Conservation (phyloP, 2,329 filamentous ascomycete genomes). For the Paecilomyces sp. region DNA sequence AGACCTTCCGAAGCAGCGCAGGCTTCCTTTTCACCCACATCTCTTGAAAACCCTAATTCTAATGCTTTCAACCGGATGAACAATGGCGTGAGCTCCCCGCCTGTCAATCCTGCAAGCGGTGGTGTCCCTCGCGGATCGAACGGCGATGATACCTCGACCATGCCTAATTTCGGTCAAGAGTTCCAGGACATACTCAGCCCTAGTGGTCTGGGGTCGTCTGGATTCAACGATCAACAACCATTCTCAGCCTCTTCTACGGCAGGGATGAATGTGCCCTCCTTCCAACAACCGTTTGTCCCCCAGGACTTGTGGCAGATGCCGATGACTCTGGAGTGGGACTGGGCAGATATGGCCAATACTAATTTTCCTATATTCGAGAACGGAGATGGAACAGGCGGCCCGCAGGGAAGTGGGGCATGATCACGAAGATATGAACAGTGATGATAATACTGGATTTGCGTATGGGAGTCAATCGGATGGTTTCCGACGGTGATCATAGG, state of each 20-base stretch:
- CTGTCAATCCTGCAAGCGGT: conserved; percentile 14
- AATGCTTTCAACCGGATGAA: conserved; percentile 10
- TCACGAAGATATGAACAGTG: conserved; percentile 11
- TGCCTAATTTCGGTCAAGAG: conserved; percentile 24
- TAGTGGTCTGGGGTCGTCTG: conserved; percentile 22
- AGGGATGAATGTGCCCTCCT: conserved; percentile 38
- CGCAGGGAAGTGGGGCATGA: conserved; percentile 18
- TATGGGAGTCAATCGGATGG: not conserved
- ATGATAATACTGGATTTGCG: conserved; percentile 9
- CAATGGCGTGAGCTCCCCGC: conserved; percentile 15
- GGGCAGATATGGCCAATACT: conserved; percentile 43
- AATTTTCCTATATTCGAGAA: conserved; percentile 28
- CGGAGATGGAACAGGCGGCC: conserved; percentile 13
- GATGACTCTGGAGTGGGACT: conserved; percentile 91
- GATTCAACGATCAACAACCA: conserved; percentile 23
- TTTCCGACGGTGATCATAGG: not conserved
- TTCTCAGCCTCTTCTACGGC: conserved; percentile 22
- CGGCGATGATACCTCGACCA: conserved; percentile 15
- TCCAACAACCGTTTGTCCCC: conserved; percentile 82
- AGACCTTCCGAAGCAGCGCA: conserved; percentile 15
- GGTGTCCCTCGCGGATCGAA: conserved; percentile 16
- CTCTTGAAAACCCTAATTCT: conserved; percentile 12
- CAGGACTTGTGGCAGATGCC: conserved; percentile 94
- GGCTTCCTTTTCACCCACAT: conserved; percentile 17
- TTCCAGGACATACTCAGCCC: conserved; percentile 33